Evolutionary conservation across 2,329 filamentous ascomycete species (phyloP), one percentile per base, ranked within the genome.

Genomic region (Dendryphion nanum): DNA sequence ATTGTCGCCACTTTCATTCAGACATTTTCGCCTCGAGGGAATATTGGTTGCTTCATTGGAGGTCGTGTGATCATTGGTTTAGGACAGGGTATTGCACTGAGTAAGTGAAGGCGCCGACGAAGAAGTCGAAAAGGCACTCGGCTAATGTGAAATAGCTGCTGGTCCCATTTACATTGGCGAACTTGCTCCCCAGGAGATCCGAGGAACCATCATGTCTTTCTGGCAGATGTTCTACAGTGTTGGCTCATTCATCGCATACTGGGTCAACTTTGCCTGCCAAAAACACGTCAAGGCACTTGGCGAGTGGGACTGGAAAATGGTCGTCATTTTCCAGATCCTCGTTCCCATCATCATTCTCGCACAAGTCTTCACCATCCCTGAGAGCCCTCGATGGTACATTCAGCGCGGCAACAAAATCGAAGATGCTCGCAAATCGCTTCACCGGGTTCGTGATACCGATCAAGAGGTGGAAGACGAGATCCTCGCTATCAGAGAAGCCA

Each of bases 81-180:
- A 14, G 83, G 83, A 2, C 83, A 86, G 63, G 83, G 83, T 47
- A 74, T 85, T 57, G 82, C 83, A 36, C 57, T 85, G 48, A 83
- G 69, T 74, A 66, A 53, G 68, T 61, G 21, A 10, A 10, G 16
- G n/a, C n/a, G n/a, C n/a, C n/a, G n/a, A n/a, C 12, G 7, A 10
- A 12, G n/a, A 24, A 35, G 14, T 16, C n/a, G n/a, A n/a, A n/a
- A n/a, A n/a, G 8, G 5, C 2, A 12, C 16, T 10, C 45, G 53
- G 36, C 50, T 37, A 4, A 26, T 26, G 2, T 17, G 15, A 2
- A 16, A 12, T 32, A 80, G 78, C 82, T 20, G 74, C 83, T 36
- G 82, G 82, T 2, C 81, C 82, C 7, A 81, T 85, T 36, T 86
- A 86, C 62, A 86, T 86, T 44, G 81, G 82, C 44, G 83, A 86